Base-by-base conservation (phyloP, 2,329 filamentous ascomycete genomes). In the Karstenula rhodostoma region DNA sequence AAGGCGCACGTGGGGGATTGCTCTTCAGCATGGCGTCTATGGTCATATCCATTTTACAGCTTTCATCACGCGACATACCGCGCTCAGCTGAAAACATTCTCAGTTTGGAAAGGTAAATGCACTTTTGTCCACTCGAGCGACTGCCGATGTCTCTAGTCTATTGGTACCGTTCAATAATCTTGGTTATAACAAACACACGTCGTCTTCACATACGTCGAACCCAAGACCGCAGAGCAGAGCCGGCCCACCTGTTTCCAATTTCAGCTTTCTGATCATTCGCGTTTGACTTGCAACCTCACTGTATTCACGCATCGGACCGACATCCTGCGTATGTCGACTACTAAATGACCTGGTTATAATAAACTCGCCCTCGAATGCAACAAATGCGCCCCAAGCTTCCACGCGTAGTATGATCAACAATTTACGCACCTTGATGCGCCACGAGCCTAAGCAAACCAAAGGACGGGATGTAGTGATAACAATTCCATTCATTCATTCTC, bases 21-120 rank as follows among this genome's bases (percentile, higher is more conserved):
- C 25, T 54, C 23, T 32, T 23, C 22, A 54, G 51, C 51, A 54
- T 29, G 51, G 37, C 25, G 51, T 54, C 51, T 17, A 44, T 17
- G 51, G 51, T 25, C 43, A 22, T 22, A 2, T 52, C 33, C 23
- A 25, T 44, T 44, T 17, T 44, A 17, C 37, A 32, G 51, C 37
- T 33, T 25, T 10, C 23, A 44, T 22, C 27, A 29, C 13, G 37
- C 9, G 25, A 13, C 7, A 43, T 7, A 22, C 17, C 17, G 51
- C 35, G 37, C 23, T 19, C n/a, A 53, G 50, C 51, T 44, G 51
- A 22, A 32, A 43, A 19, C 9, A 54, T 17, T 42, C 10, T 29
- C 25, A 23, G 19, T 8, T 42, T 17, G 33, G 27, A 40, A 52
- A 40, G 49, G 27, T 22, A 5, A 40, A 40, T 42, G 49, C 27